Evolutionary conservation across 2,329 filamentous ascomycete species (phyloP).

Genomic region (Aureobasidium sp.): DNA sequence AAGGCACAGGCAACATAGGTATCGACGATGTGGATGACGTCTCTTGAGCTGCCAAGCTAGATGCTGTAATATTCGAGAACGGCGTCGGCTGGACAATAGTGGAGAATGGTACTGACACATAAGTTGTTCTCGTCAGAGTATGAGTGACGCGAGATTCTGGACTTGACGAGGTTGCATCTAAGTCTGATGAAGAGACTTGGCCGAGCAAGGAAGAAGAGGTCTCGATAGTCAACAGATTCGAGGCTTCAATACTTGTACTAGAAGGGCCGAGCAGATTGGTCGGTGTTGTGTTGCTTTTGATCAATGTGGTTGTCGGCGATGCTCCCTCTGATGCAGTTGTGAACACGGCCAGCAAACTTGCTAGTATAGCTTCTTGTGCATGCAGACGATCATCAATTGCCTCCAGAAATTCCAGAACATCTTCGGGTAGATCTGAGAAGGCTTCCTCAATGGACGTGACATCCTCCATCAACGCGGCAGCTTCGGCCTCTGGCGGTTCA

Average conservation of each 20-base stretch:
- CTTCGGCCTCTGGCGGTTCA: background rate
- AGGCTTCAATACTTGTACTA: background rate
- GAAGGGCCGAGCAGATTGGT: background rate
- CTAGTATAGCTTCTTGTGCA: background rate
- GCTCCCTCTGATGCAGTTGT: background rate
- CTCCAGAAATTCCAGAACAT: background rate
- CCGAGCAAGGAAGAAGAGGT: background rate
- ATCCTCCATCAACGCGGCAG: background rate
- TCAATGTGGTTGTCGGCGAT: background rate
- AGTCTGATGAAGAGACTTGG: background rate
- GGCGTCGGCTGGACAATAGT: background rate
- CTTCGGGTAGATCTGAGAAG: background rate
- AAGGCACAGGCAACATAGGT: background rate
- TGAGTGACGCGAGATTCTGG: background rate
- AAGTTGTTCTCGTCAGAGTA: slow-evolving; percentile 2
- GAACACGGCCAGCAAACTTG: slow-evolving; percentile 9
- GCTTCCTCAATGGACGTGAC: slow-evolving; percentile 2
- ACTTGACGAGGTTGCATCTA: background rate
- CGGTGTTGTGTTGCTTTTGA: background rate
- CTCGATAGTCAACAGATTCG: background rate
- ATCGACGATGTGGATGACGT: background rate
- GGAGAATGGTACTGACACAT: background rate
- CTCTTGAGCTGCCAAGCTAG: background rate
- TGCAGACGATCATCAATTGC: slow-evolving; percentile 5
- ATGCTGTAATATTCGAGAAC: background rate